phyloP scores from a whole-genome alignment of 306 rosid genomes.

The Dalbergia cochinchinensis region DNA sequence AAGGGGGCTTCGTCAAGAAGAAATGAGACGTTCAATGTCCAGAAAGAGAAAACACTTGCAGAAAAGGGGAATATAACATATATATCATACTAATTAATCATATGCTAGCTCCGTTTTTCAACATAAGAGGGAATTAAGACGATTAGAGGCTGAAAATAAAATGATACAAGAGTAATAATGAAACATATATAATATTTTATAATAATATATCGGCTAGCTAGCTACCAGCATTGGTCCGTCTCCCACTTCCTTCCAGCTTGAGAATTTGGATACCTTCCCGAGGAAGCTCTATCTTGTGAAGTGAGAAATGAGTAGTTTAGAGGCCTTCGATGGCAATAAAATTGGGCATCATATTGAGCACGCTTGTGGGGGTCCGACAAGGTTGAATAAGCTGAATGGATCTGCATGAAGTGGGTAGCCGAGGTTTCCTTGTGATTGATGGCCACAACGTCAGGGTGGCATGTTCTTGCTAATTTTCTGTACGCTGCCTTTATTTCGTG shows the following conservation, averaged over 20 bases:
- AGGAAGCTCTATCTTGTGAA: too few relatives aligned
- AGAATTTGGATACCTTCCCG: conserved; percentile 44
- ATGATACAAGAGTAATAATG: too few relatives aligned
- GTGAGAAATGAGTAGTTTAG: too few relatives aligned
- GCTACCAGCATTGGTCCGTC: conserved; percentile 81
- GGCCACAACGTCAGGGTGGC: conserved; percentile 78
- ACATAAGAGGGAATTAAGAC: too few relatives aligned
- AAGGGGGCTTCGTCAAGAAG: too few relatives aligned
- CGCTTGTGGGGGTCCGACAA: conserved; percentile 72
- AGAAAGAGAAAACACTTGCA: too few relatives aligned
- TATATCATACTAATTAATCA: too few relatives aligned
- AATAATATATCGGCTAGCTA: too few relatives aligned
- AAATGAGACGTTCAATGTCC: too few relatives aligned
- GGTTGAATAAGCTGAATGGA: conserved; percentile 71
- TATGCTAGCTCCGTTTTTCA: too few relatives aligned
- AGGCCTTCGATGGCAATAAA: conserved; percentile 18
- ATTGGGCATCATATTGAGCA: conserved; percentile 60
- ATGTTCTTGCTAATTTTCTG: conserved; percentile 67
- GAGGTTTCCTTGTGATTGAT: conserved; percentile 64
- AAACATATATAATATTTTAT: neutral
- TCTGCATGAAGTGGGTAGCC: conserved; percentile 61
- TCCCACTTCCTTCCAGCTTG: conserved; percentile 65
- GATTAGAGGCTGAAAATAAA: too few relatives aligned
- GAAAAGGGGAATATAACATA: too few relatives aligned
- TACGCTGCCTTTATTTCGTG: conserved; percentile 72